Conservation (phyloP, 192 early-diverging fungal species). For the Gonapodya prolifera region DNA sequence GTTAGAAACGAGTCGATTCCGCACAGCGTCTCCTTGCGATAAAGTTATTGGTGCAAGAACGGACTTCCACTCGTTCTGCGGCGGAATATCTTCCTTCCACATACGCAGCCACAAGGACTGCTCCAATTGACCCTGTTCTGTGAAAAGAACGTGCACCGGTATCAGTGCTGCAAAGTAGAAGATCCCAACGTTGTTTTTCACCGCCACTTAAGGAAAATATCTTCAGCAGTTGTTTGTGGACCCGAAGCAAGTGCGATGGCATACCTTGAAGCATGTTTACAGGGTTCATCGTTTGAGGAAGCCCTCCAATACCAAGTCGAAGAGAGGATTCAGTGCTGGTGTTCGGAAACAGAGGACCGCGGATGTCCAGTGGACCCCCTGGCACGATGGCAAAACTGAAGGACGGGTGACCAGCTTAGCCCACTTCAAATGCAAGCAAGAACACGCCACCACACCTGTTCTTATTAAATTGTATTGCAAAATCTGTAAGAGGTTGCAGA, state of each 20-base stretch:
- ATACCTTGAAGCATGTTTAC: constrained; percentile 24
- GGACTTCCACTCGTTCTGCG: constrained; percentile 15
- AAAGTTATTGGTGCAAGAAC: constrained; percentile 20
- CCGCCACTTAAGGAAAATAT: constrained; percentile 46
- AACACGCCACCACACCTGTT: constrained; percentile 30
- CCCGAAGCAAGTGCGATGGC: background rate
- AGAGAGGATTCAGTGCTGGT: constrained; percentile 27
- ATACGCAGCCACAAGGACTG: constrained; percentile 35
- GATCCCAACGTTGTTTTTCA: constrained; percentile 51
- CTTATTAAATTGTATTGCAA: constrained; percentile 72
- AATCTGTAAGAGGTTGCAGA: constrained; percentile 32
- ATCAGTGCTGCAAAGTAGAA: constrained; percentile 57
- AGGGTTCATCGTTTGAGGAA: constrained; percentile 28
- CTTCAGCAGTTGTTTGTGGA: constrained; percentile 1
- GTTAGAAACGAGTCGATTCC: constrained; percentile 38
- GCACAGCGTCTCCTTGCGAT: constrained; percentile 26
- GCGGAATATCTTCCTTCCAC: constrained; percentile 33
- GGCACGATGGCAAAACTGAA: constrained; percentile 46
- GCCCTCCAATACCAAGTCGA: constrained; percentile 36
- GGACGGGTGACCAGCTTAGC: background rate
- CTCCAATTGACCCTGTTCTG: constrained; percentile 27
- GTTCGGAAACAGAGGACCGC: constrained; percentile 25
- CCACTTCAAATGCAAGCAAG: background rate
- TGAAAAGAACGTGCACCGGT: constrained; percentile 45
- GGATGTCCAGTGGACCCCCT: constrained; percentile 25